These are phyloP conservation scores for Fraxinus floribunda DNA, from an alignment of 305 asterid genomes.

Conservation along the genomic window DNA sequence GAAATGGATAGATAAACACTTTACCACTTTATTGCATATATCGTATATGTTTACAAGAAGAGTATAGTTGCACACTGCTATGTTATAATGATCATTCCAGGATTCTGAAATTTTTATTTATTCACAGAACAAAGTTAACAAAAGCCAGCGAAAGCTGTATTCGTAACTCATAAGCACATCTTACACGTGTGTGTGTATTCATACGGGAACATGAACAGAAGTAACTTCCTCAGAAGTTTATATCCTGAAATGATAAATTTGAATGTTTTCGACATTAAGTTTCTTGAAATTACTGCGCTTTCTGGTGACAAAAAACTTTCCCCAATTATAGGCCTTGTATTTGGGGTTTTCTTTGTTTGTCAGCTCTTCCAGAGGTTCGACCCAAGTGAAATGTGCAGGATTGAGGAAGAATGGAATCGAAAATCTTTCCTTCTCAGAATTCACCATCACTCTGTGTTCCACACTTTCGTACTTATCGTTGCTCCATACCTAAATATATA, in stretches of 20 bases:
- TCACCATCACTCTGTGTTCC: constrained; percentile 47
- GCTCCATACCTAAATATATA: constrained; percentile 42
- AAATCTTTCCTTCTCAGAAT: constrained; percentile 40
- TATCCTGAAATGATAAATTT: constrained; percentile 28
- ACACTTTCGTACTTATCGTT: constrained; percentile 47
- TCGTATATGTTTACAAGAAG: not conserved
- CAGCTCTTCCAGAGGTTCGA: constrained; percentile 29
- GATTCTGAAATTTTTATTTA: not conserved
- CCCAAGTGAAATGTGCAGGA: constrained; percentile 34
- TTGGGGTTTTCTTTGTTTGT: constrained; percentile 20
- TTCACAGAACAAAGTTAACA: constrained; percentile 7
- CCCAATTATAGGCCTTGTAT: constrained; percentile 30
- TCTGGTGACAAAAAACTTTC: constrained; percentile 24
- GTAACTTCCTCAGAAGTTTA: constrained; percentile 1
- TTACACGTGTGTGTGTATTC: not conserved
- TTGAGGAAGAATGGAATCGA: constrained; percentile 40
- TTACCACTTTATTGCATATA: not conserved
- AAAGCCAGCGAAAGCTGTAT: not conserved
- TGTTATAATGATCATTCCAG: not conserved
- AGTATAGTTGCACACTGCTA: not conserved
- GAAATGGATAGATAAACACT: not conserved
- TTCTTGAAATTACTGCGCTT: constrained; percentile 32
- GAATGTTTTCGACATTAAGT: constrained; percentile 26
- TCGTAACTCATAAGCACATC: not conserved
- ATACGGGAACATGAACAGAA: not conserved